Conservation (phyloP, 2,329 filamentous ascomycete genomes). For the Cladosporium sp. region DNA sequence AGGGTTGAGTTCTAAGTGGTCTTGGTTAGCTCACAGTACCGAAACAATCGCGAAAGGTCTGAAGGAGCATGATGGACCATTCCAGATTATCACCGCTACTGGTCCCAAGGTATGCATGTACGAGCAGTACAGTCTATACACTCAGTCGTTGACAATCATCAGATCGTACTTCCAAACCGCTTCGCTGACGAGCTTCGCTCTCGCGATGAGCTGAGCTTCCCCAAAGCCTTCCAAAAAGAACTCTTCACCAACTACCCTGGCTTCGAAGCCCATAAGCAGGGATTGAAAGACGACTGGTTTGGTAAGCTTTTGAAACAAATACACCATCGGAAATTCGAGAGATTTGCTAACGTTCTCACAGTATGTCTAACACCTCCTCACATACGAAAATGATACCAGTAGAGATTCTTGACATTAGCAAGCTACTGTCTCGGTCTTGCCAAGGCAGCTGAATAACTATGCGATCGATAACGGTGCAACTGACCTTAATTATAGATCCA, state of each 20-base stretch:
- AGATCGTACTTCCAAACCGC: slow-evolving; percentile 26
- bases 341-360: too few species aligned
- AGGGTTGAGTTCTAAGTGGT: slow-evolving; percentile 10
- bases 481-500: too few species aligned
- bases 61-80: slow-evolving; percentile 18
- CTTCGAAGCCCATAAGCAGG: slow-evolving; percentile 20
- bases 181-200: slow-evolving; percentile 26
- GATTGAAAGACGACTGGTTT: slow-evolving; percentile 21
- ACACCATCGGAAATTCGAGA: too few species aligned
- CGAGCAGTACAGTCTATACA: background rate
- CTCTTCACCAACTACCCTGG: slow-evolving; percentile 22
- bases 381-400: too few species aligned
- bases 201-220: slow-evolving; percentile 24
- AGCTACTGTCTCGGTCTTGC: too few species aligned
- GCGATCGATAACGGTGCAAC: too few species aligned
- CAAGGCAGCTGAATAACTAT: too few species aligned
- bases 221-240: slow-evolving; percentile 23
- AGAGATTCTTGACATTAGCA: too few species aligned
- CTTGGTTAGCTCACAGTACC: background rate
- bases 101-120: slow-evolving; percentile 19
- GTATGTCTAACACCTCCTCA: too few species aligned
- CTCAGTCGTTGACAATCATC: background rate
- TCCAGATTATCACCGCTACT: slow-evolving; percentile 23
- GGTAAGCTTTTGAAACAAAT: too few species aligned
- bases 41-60: slow-evolving; percentile 14